Percentiles rank a stretch among this genome's conserved stretches.
These are phyloP conservation scores for Carex sylvatica DNA, from an alignment of 202 grass and related monocot genomes.

Conservation along the genomic window DNA sequence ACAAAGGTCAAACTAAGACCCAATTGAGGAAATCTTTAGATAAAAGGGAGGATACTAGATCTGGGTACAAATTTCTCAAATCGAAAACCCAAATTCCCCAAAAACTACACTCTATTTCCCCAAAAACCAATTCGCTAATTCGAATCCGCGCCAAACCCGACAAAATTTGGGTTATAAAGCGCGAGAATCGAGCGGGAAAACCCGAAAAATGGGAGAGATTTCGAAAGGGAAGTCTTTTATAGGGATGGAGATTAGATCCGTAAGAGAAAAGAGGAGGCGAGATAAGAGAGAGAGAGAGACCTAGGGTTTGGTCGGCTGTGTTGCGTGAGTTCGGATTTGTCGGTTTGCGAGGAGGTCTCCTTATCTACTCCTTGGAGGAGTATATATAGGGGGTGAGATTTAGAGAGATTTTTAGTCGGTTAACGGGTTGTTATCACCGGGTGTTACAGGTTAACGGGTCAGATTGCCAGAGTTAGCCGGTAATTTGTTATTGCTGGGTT, in stretches of 20 bases:
- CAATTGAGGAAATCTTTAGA: neutral
- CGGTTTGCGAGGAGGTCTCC: slow-evolving; percentile 15
- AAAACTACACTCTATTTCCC: neutral
- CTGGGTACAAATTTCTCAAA: neutral
- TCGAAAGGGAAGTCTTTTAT: slow-evolving; percentile 72
- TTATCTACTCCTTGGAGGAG: neutral
- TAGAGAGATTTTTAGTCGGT: neutral
- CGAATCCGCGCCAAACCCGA: slow-evolving; percentile 14
- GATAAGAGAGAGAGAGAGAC: neutral
- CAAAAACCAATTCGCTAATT: neutral
- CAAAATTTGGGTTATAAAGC: slow-evolving; percentile 33
- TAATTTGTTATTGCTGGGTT: neutral
- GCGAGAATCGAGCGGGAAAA: slow-evolving; percentile 24
- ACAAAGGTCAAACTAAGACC: neutral
- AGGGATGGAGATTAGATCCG: slow-evolving; percentile 42
- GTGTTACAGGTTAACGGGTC: neutral
- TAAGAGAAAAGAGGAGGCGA: neutral
- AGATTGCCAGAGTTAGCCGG: neutral
- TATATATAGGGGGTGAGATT: neutral
- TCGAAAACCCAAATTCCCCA: neutral
- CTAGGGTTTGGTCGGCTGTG: slow-evolving; percentile 25
- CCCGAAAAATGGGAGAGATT: slow-evolving; percentile 2
- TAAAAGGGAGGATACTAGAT: neutral
- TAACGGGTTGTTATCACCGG: neutral
- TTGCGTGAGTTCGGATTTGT: neutral